These are phyloP conservation scores for Salmacisia buchloeana DNA, from an alignment of 1,284 basidiomycete genomes.

Conservation along the genomic window DNA sequence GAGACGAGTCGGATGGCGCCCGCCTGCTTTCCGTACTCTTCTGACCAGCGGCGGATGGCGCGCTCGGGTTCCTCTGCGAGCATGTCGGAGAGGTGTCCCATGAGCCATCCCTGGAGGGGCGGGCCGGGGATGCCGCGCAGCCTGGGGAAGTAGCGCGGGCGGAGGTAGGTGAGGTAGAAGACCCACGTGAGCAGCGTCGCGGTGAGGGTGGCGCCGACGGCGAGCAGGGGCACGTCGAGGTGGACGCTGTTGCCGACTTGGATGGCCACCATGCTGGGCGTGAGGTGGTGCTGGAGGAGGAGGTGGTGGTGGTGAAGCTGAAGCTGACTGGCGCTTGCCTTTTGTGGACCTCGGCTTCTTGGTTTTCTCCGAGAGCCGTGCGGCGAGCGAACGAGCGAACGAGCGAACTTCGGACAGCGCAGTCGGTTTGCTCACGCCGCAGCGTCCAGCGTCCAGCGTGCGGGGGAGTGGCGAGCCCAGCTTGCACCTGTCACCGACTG, in stretches of 20 bases:
- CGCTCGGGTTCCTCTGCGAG: conserved; percentile 17
- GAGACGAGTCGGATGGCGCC: conserved; percentile 23
- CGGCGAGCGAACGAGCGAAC: conserved; percentile 8
- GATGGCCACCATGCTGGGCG: too few species aligned
- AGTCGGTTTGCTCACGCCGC: too few species aligned
- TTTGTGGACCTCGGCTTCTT: too few species aligned
- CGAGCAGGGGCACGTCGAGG: neutral
- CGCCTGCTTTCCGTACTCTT: conserved; percentile 15
- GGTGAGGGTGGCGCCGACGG: neutral
- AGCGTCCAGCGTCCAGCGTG: too few species aligned
- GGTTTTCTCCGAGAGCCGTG: too few species aligned
- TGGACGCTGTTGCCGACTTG: too few species aligned
- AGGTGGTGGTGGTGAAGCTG: neutral
- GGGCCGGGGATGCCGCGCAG: conserved; percentile 27
- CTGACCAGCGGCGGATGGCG: conserved; percentile 20
- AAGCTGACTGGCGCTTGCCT: too few species aligned
- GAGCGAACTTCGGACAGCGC: too few species aligned
- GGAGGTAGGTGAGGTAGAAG: conserved; percentile 23
- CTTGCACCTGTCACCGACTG: too few species aligned
- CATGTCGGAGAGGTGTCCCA: conserved; percentile 26
- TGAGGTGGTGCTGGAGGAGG: neutral
- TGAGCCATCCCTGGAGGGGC: conserved; percentile 15
- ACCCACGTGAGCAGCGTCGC: too few species aligned
- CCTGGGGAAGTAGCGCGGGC: conserved; percentile 23
- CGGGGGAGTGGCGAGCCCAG: too few species aligned